phyloP scores from a whole-genome alignment of 495 filamentous ascomycete species.

The Haplographium delicatum region DNA sequence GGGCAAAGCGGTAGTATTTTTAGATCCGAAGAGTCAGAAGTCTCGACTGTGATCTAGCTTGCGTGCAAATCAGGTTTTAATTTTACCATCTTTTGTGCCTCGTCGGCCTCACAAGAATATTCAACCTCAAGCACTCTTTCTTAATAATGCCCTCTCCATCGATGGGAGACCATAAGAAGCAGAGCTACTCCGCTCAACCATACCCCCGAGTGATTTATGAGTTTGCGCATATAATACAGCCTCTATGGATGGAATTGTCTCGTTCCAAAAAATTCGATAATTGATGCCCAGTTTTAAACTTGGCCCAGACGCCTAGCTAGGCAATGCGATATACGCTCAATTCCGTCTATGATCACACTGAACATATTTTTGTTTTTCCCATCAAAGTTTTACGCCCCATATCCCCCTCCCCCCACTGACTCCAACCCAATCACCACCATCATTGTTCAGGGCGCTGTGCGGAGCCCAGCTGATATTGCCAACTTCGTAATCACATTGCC shows the following conservation, averaged over 20 bases:
- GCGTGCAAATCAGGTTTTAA: too few species aligned
- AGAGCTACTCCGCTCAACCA: not conserved
- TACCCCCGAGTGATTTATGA: slow-evolving; percentile 7
- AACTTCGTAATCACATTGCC: slow-evolving; percentile 96
- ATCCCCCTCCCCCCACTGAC: slow-evolving; percentile 87
- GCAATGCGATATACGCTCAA: slow-evolving; percentile 18
- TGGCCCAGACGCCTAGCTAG: slow-evolving; percentile 21
- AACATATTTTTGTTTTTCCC: slow-evolving; percentile 3
- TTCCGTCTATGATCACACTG: slow-evolving; percentile 14
- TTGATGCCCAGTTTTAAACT: slow-evolving; percentile 11
- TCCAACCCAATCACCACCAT: slow-evolving; percentile 88
- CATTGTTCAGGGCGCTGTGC: slow-evolving; percentile 62
- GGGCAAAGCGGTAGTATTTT: slow-evolving; percentile 67
- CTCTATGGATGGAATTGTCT: slow-evolving; percentile 6
- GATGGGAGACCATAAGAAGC: not conserved
- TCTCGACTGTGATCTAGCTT: slow-evolving; percentile 1
- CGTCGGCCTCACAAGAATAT: too few species aligned
- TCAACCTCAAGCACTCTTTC: too few species aligned
- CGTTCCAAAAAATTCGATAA: slow-evolving; percentile 20
- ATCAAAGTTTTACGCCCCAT: slow-evolving; percentile 76
- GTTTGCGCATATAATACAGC: slow-evolving; percentile 18
- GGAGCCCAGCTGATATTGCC: slow-evolving; percentile 94
- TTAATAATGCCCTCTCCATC: not conserved
- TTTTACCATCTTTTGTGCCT: too few species aligned
- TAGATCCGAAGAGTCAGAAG: slow-evolving; percentile 22